Evolutionary conservation across 805 yeast genomes (phyloP).

Genomic region (Jamesozyma hellenica): DNA sequence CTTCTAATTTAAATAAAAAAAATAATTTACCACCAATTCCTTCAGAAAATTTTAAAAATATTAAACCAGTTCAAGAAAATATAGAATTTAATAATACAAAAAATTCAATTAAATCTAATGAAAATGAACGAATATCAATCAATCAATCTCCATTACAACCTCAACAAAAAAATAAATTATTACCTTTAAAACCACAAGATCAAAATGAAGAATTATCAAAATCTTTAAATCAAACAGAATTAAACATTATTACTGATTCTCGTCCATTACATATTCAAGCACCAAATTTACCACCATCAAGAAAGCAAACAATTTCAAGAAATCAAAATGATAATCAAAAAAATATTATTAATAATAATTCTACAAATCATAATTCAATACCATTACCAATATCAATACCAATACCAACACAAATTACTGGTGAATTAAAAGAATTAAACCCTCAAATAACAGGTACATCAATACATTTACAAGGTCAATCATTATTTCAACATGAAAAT

Average conservation of each 20-base stretch:
- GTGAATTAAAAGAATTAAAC: constrained; percentile 27
- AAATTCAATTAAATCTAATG: too few relatives aligned
- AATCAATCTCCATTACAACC: constrained; percentile 32
- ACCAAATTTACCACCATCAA: constrained; percentile 51
- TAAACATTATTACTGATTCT: not conserved
- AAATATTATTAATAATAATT: not conserved
- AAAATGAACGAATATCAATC: constrained; percentile 12
- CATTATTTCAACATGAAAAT: constrained; percentile 38
- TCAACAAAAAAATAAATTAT: constrained; percentile 19
- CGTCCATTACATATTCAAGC: constrained; percentile 30
- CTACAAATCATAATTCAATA: not conserved
- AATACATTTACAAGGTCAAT: constrained; percentile 15
- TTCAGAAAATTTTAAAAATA: too few relatives aligned
- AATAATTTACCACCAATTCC: too few relatives aligned
- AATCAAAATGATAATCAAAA: not conserved
- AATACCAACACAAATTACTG: constrained; percentile 23
- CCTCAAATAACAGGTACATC: constrained; percentile 40
- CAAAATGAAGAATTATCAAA: not conserved
- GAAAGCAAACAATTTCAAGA: constrained; percentile 29
- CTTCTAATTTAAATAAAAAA: too few relatives aligned
- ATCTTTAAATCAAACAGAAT: not conserved
- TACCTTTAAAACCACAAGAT: constrained; percentile 15
- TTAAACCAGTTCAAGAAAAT: too few relatives aligned
- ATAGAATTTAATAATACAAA: too few relatives aligned
- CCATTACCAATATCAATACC: constrained; percentile 9